Evolutionary conservation across 495 filamentous ascomycete species (phyloP), one percentile per base, ranked within the genome.

Genomic region (Penicillium tannophilum): DNA sequence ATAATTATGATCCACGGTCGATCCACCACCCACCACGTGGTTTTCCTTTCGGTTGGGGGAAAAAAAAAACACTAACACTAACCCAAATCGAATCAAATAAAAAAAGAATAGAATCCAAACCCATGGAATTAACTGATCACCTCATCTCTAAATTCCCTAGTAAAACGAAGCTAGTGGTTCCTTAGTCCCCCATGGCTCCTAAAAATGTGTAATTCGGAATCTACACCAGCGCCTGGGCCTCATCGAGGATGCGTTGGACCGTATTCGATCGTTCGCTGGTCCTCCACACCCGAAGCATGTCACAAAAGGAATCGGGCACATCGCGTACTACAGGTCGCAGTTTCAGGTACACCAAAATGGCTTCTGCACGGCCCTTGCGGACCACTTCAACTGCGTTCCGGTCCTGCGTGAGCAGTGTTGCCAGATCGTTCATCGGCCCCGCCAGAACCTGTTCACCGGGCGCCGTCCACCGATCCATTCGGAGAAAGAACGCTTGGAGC

Each of bases 321-420:
- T 51, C 63, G 52, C 71, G 65, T 19, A 60, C 52, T 24, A n/a
- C 42, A 47, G 56, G 58, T 52, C 71, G 66, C 39, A 79, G 59
- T 43, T 60, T 65, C 58, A 77, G 65, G 61, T 72, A 80, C 51
- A 65, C 67, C 53, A 70, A 58, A 30, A 65, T 66, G 14, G 75
- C 73, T 50, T 75, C 69, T 44, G 76, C 76, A 46, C 76, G 74
- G 59, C 66, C 75, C 59, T 66, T 69, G 52, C 77, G 75, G 52
- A 77, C 71, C 43, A 64, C 55, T 56, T 80, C 77, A 35, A 77
- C 70, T 20, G 73, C 63, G 53, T 79, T 71, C 54, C 73, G 57
- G n/a, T 77, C 72, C 7, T 55, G 57, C 47, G 62, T 64, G 23
- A 79, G 62, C 42, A 75, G 56, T n/a, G 63, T 60, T 11, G 63